Evolutionary conservation across 805 yeast species (phyloP).

Genomic region (Saccharomycopsis sp.): DNA sequence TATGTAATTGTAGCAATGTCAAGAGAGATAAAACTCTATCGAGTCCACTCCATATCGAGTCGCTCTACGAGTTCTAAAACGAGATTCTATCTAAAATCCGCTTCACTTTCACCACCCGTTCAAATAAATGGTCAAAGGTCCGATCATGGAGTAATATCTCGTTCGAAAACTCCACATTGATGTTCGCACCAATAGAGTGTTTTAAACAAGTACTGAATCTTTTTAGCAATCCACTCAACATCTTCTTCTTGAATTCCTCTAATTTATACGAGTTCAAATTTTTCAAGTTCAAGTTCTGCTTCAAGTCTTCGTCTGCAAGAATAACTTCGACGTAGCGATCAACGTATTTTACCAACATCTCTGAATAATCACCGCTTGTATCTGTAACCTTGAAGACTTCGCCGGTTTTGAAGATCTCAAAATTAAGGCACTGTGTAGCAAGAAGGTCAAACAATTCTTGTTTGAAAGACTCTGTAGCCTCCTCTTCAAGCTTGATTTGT

Average conservation of each 20-base stretch:
- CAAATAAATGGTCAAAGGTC: constrained; percentile 29
- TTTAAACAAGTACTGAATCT: constrained; percentile 27
- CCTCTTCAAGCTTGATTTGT: constrained; percentile 29
- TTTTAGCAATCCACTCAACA: constrained; percentile 7
- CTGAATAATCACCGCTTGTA: constrained; percentile 9
- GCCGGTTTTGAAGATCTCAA: constrained; percentile 1
- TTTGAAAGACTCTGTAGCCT: constrained; percentile 25
- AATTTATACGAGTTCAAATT: constrained; percentile 17
- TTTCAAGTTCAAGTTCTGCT: constrained; percentile 14
- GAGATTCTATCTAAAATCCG: constrained; percentile 34
- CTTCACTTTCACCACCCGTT: constrained; percentile 32
- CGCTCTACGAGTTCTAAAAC: no score
- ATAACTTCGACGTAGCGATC: constrained; percentile 9
- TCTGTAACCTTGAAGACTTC: background rate
- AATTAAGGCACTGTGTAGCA: constrained; percentile 9
- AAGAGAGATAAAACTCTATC: no score
- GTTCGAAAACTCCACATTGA: constrained; percentile 32
- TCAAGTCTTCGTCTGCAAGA: constrained; percentile 7
- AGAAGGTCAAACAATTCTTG: constrained; percentile 10
- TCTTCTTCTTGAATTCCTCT: constrained; percentile 17
- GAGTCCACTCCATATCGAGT: no score
- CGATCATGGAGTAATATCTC: constrained; percentile 33
- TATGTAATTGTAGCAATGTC: no score
- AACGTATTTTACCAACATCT: constrained; percentile 11
- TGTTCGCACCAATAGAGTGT: constrained; percentile 25